Evolutionary conservation across 2,329 filamentous ascomycete genomes (phyloP), one percentile per base, ranked within the genome.

Genomic region (Trichoderma sp.): DNA sequence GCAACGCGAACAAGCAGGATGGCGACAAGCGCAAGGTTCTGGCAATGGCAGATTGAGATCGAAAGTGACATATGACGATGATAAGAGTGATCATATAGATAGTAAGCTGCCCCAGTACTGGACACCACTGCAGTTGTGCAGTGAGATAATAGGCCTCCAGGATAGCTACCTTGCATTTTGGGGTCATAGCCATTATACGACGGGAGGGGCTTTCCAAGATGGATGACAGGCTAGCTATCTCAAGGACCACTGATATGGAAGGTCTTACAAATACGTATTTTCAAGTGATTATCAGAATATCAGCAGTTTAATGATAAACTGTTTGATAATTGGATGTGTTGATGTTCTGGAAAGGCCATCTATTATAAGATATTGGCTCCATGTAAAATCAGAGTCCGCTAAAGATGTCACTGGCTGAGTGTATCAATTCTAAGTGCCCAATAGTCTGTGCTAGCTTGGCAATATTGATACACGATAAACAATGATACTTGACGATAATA

Each of bases 281-380:
- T 13, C 4, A 45, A 12, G 9, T 1, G 19, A 48, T 22, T 19
- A 12, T 19, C 5, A 13, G 10, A 13, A 2, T 13, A 22, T 19
- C 13, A 10, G 5, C 5, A 12, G 5, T 6, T 1, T 1, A 3
- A 10, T 19, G 12, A 48, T 0, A 10, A 22, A 4, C 2, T 2
- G 22, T 22, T 48, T 7, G n/a, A 4, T 42, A 42, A 10, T 42
- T 4, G 19, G 39, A 19, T 19, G n/a, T 4, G 10, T 48, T 3
- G 7, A 22, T 48, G 42, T 48, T 48, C 19, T 13, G 19, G 19
- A 48, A 7, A 22, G 19, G 19, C 22, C n/a, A 13, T 22, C 22
- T 19, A 4, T 13, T 6, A 19, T 10, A 48, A 48, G 19, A 48
- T 48, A 5, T 48, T 48, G 42, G 42, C 42, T 48, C 4, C 2